A percentile compares a stretch with the other conserved stretches of the same genome.
These are phyloP conservation scores for Cenchrus purpureus DNA, from an alignment of 176 grass and related monocot species.

Conservation along the genomic window DNA sequence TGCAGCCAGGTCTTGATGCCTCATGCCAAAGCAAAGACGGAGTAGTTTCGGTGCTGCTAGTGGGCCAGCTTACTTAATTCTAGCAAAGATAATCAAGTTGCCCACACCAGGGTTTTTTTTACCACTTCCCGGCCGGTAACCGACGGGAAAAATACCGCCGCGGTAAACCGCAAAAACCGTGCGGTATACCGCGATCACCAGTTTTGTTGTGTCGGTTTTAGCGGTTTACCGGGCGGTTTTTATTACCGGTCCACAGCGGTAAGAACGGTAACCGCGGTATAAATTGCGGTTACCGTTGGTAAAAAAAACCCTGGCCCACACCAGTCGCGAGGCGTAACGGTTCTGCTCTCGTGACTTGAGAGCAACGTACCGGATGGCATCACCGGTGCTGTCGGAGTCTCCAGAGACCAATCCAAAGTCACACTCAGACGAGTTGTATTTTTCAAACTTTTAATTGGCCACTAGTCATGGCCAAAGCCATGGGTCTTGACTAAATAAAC, in stretches of 20 bases:
- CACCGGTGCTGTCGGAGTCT: neutral
- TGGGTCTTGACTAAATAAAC: neutral
- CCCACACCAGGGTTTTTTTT: neutral
- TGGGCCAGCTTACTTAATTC: neutral
- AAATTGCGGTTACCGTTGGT: too few species aligned
- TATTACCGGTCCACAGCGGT: too few species aligned
- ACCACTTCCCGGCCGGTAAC: too few species aligned
- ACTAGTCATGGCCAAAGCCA: neutral
- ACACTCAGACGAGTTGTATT: neutral
- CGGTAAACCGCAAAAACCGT: too few species aligned
- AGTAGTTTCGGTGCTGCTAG: neutral
- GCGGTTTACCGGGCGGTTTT: too few species aligned
- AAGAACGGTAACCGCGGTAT: too few species aligned
- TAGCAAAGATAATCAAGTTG: neutral
- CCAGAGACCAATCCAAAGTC: neutral
- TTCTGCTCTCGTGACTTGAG: neutral
- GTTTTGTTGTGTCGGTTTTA: too few species aligned
- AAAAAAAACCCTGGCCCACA: too few species aligned
- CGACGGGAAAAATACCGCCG: too few species aligned
- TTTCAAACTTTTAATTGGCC: constrained; percentile 14
- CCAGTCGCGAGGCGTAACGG: neutral
- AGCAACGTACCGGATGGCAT: neutral
- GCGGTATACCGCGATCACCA: too few species aligned
- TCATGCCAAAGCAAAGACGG: neutral
- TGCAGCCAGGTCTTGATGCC: neutral